Base-by-base conservation (phyloP, 1,284 basidiomycete genomes). In the Puccinia brachypodii region DNA sequence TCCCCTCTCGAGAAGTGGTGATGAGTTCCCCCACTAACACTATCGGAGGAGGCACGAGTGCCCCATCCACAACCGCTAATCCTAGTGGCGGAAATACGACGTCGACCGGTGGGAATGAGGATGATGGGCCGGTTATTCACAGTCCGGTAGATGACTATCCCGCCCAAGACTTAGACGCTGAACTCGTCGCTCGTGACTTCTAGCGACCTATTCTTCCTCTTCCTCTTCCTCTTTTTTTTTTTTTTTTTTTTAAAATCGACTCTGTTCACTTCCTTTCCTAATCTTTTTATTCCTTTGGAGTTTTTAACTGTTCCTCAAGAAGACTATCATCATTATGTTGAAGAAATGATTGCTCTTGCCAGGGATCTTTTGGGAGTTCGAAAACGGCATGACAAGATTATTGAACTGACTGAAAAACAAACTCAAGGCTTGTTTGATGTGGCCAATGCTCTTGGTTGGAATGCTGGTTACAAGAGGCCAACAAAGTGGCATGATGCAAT, bases 1-100 rank as follows among this genome's bases (percentile, higher is more conserved):
- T 85, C 14, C 85, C 84, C 0, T 83, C 82, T 2, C 81, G 85
- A 1, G 83, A 84, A 33, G 84, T 84, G 62, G 83, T 84, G 22
- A 82, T 84, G 71, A 75, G 79, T 2, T 82, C 81, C 1, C 83
- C 82, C 28, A 79, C 68, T 1, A 82, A 58, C 9, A 60, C 42
- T 7, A 33, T 36, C 31, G 68, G 66, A 19, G 56, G 71, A 3
- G 66, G 77, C 16, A 42, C 66, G 14, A 60, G 22, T 13, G 53
- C 16, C 2, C 33, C 47, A 14, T 19, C 56, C 4, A 36, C 38
- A 11, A 7, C 38, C n/a, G n/a, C n/a, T n/a, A n/a, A n/a, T n/a
- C n/a, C n/a, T n/a, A n/a, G n/a, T n/a, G n/a, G n/a, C n/a, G n/a
- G n/a, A n/a, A n/a, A n/a, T 22, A 19, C 47, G 2, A 42, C n/a